Evolutionary conservation across 768 basidiomycete species (phyloP), one percentile per base, ranked within the genome.

Genomic region (Termitomyces sp.): DNA sequence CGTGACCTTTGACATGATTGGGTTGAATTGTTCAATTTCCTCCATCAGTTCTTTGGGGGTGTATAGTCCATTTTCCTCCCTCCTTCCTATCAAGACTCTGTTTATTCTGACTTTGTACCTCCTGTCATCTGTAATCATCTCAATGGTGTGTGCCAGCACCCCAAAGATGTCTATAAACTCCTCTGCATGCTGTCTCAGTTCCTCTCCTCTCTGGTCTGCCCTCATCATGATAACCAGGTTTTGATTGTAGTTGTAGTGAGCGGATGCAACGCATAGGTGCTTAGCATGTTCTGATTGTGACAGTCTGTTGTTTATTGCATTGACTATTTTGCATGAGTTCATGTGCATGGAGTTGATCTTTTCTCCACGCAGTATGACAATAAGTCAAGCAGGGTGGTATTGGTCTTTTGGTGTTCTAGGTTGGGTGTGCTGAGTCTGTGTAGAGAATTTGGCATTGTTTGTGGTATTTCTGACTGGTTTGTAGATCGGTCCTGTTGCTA

Each of bases 191-290:
- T 29, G 29, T 2, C 61, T 7, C 18, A 68, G 54, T 9, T 66
- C 64, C 9, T 57, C 53, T 0, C 64, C 64, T 0, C 51, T 59
- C 27, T 67, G 65, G 29, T 67, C 65, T 39, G 56, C 41, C 5
- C 58, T 29, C 14, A 58, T 61, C 37, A 61, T 59, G 18, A 67
- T 18, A 26, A 64, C 57, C 0, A 67, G 48, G 44, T 67, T 64
- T 26, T 58, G 58, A 20, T 58, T 57, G 27, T 34, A 22, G 44
- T 59, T 67, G 59, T 58, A 62, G 2, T 49, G 53, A 13, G 64
- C 66, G 9, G 64, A 61, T 0, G 63, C 64, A 1, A 63, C 53
- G 20, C 53, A 46, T 14, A 67, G 46, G 46, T 65, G 61, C 12
- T 46, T 53, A 14, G 58, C 47, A 3, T 52, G 51, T 10, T 46